Conservation (phyloP, 1,284 basidiomycete genomes). For the Limonomyces culmigenus region DNA sequence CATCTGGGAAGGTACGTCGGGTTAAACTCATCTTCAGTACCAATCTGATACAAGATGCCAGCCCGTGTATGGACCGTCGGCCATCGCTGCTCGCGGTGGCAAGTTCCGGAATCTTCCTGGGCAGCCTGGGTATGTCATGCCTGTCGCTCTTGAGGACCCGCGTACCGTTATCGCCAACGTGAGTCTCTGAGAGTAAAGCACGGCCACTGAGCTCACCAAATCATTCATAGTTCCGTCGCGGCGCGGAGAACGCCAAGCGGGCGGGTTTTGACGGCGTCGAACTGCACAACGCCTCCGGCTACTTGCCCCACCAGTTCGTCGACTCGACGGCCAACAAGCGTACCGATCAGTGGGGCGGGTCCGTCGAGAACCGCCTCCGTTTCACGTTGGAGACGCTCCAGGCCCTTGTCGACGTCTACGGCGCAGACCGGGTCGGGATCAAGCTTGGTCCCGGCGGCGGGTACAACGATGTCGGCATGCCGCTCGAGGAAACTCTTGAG, state of each 20-base stretch:
- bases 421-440: neutral
- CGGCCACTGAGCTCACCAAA: neutral
- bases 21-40: neutral
- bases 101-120: neutral
- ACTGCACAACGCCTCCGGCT: conserved; percentile 10
- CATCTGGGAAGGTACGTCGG: neutral
- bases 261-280: conserved; percentile 6
- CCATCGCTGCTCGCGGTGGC: neutral
- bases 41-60: neutral
- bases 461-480: neutral
- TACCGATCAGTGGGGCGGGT: conserved; percentile 20
- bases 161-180: neutral
- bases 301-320: conserved; percentile 12
- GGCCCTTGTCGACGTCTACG: neutral
- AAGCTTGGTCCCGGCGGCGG: neutral
- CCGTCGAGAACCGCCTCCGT: conserved; percentile 9
- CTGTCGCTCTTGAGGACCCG: neutral
- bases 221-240: neutral
- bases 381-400: conserved; percentile 1
- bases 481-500: neutral
- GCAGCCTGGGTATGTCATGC: neutral
- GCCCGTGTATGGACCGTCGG: neutral
- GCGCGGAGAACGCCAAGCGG: neutral
- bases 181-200: neutral
- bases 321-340: conserved; percentile 19